Percentiles rank a stretch among this genome's conserved stretches.
Conservation (phyloP, 1,284 basidiomycete genomes). For the Macrocybe sp. region DNA sequence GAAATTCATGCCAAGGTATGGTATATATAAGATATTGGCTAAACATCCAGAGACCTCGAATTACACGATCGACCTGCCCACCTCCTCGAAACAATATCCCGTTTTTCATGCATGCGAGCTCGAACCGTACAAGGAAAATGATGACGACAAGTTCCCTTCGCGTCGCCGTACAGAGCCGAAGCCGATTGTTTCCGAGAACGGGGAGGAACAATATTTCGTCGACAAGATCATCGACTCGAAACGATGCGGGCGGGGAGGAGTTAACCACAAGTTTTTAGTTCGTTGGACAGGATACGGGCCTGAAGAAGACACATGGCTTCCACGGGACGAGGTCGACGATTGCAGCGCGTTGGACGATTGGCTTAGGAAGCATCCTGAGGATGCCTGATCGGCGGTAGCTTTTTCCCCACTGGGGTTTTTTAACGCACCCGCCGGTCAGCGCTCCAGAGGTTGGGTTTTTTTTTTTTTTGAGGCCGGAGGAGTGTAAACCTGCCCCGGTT, state of each 20-base stretch:
- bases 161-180: neutral
- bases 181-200: constrained; percentile 8
- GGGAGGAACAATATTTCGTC: constrained; percentile 17
- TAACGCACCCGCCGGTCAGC: no score
- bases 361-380: constrained; percentile 1
- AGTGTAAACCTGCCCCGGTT: no score
- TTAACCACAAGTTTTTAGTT: constrained; percentile 13
- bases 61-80: constrained; percentile 17
- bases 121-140: constrained; percentile 7
- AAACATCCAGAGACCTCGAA: constrained; percentile 16
- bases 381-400: no score
- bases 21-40: constrained; percentile 13
- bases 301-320: constrained; percentile 21
- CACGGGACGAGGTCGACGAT: constrained; percentile 14
- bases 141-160: constrained; percentile 11
- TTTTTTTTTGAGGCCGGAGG: no score
- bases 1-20: constrained; percentile 23
- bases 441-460: no score
- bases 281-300: constrained; percentile 17
- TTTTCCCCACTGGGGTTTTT: no score
- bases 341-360: constrained; percentile 20
- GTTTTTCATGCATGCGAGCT: constrained; percentile 22
- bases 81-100: constrained; percentile 10
- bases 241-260: constrained; percentile 7
- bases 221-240: constrained; percentile 21